phyloP scores from a whole-genome alignment of 2,329 filamentous ascomycete species.

The Dissoconium aciculare region DNA sequence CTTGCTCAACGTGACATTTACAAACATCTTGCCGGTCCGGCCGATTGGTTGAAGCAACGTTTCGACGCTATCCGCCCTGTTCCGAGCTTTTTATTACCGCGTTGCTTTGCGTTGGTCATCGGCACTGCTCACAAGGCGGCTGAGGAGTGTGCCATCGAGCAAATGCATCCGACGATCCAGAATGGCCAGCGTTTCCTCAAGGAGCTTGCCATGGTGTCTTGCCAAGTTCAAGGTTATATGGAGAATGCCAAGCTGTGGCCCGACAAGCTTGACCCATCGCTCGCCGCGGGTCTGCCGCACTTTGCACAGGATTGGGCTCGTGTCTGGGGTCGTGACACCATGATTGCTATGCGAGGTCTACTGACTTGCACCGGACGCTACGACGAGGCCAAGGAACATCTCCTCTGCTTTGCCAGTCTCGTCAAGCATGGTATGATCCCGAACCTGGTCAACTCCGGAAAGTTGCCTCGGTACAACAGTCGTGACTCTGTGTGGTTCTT shows the following conservation, averaged over 20 bases:
- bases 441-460: conserved; percentile 76
- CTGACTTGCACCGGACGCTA: conserved; percentile 81
- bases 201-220: conserved; percentile 75
- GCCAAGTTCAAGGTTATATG: conserved; percentile 79
- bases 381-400: conserved; percentile 81
- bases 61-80: conserved; percentile 75
- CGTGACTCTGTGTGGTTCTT: conserved; percentile 98
- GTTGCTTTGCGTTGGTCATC: conserved; percentile 83
- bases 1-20: conserved; percentile 47
- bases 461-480: conserved; percentile 81
- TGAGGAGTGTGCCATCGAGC: conserved; percentile 58
- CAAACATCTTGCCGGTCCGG: conserved; percentile 46
- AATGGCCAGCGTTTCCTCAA: conserved; percentile 81
- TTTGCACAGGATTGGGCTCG: conserved; percentile 89
- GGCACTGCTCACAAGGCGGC: conserved; percentile 78
- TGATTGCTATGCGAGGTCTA: conserved; percentile 87
- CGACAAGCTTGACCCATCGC: conserved; percentile 63
- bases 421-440: conserved; percentile 98
- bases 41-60: conserved; percentile 65
- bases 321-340: conserved; percentile 95
- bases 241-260: conserved; percentile 87
- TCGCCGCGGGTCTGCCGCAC: conserved; percentile 86
- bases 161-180: conserved; percentile 64
- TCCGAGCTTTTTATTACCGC: conserved; percentile 76
- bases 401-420: conserved; percentile 85